Percentiles rank a stretch among this genome's conserved stretches.
phyloP scores from a whole-genome alignment of 495 filamentous ascomycete genomes.

The Arthonia radiata region DNA sequence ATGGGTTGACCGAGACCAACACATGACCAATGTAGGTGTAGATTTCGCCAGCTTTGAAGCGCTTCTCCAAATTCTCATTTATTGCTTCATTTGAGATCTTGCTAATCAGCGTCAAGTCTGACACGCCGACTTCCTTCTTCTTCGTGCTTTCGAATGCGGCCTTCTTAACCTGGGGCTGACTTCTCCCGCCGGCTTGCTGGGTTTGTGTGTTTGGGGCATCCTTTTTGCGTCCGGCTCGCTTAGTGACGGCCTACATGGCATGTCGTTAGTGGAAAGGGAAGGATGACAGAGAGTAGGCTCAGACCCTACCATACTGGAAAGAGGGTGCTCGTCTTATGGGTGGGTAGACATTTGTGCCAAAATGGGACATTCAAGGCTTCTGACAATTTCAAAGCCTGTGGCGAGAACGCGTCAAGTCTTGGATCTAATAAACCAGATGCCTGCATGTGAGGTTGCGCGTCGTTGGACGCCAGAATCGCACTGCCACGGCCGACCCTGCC shows the following conservation, averaged over 20 bases:
- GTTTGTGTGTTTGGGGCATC: conserved; percentile 29
- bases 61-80: conserved; percentile 94
- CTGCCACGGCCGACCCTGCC: too few species aligned
- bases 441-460: too few species aligned
- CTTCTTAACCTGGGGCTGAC: conserved; percentile 63
- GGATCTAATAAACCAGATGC: too few species aligned
- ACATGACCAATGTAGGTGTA: conserved; percentile 99
- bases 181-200: conserved; percentile 15
- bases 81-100: conserved; percentile 98
- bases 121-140: conserved; percentile 98
- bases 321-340: too few species aligned
- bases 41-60: conserved; percentile 89
- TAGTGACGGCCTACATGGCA: conserved; percentile 18
- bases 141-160: conserved; percentile 85
- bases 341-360: too few species aligned
- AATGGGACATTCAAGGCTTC: too few species aligned
- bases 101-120: conserved; percentile 88
- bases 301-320: too few species aligned
- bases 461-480: too few species aligned
- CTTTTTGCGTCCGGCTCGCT: conserved; percentile 36
- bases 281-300: too few species aligned
- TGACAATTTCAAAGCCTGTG: too few species aligned
- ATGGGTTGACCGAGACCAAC: conserved; percentile 96
- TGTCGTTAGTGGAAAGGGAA: too few species aligned
- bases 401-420: too few species aligned